Base-by-base conservation (phyloP, 2,329 filamentous ascomycete species). In the Beauveria sp. region DNA sequence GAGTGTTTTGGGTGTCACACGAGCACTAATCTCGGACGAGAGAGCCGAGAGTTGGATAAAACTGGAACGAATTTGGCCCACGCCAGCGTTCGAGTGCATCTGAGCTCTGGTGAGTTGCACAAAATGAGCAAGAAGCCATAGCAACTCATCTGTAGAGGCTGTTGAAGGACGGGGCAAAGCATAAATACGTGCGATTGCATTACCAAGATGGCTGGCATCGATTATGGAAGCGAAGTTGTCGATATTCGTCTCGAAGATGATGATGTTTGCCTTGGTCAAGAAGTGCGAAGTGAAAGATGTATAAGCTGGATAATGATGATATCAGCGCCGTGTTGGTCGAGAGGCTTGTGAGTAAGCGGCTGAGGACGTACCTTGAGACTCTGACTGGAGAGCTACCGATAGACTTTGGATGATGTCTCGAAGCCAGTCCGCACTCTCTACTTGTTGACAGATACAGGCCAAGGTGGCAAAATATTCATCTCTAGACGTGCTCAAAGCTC, bases 111-210 rank as follows among this genome's bases (percentile, higher is more conserved):
- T 79, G 14, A 88, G 71, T 57, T 82, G 80, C 63, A 90, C 81
- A 65, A 88, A 87, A 67, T 89, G 85, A 16, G 88, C 81, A 30
- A 91, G 74, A 30, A 90, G 78, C 79, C 86, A 87, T 45, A 91
- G 72, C 43, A 85, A 79, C 10, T 75, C 72, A 46, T 79, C 73
- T 43, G 74, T 20, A 20, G 49, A 34, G 1, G 18, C 65, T 2
- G 67, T 63, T 1, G 62, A 53, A 12, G 68, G 62, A 6, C 69
- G 62, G 2, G 68, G 63, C 2, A 68, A 67, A 1, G 69, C 65
- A 52, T 78, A 75, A 2, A 69, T 68, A 14, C 71, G 65, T 18
- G 75, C 67, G 10, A 85, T 77, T 24, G 74, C 73, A 14, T 70
- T 67, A 0, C 78, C 78, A 1, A 86, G 70, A 2, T 66, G 66